These are phyloP conservation scores for Anisodus tanguticus DNA, from an alignment of 257 asterid species.

Conservation along the genomic window DNA sequence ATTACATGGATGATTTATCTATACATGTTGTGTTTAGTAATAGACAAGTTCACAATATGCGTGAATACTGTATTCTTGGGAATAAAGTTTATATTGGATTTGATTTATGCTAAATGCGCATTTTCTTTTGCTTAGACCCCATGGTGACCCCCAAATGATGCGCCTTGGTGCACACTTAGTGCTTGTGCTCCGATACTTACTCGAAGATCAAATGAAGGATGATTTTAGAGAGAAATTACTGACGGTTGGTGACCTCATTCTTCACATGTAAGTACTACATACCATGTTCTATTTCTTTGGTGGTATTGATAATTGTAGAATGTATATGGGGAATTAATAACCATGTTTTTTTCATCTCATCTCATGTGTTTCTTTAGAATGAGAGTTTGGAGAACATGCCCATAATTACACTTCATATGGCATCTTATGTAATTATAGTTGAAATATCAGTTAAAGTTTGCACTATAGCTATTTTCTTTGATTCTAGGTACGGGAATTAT, in stretches of 20 bases:
- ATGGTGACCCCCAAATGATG: constrained; percentile 99
- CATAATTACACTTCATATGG: constrained; percentile 4
- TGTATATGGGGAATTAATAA: background rate
- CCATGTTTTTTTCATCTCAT: background rate
- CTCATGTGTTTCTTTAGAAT: background rate
- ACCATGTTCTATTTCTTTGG: background rate
- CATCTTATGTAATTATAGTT: background rate
- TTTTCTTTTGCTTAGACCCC: constrained; percentile 69
- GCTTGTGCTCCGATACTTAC: constrained; percentile 85
- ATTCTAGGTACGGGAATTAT: background rate
- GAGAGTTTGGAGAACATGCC: background rate
- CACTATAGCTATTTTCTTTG: background rate
- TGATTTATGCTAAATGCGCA: constrained; percentile 35
- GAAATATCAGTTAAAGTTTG: background rate
- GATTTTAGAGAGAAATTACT: constrained; percentile 80
- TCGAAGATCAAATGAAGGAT: constrained; percentile 79
- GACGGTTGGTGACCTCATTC: constrained; percentile 91
- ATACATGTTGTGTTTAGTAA: background rate
- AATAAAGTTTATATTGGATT: background rate
- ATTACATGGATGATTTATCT: background rate
- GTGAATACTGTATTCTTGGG: background rate
- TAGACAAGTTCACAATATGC: background rate
- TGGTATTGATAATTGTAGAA: constrained; percentile 4
- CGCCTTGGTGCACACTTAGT: constrained; percentile 99
- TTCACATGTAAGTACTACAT: constrained; percentile 73